Evolutionary conservation across 164 flowering plant genomes (phyloP), one percentile per base, ranked within the genome.

Genomic region (Amborella trichopoda): DNA sequence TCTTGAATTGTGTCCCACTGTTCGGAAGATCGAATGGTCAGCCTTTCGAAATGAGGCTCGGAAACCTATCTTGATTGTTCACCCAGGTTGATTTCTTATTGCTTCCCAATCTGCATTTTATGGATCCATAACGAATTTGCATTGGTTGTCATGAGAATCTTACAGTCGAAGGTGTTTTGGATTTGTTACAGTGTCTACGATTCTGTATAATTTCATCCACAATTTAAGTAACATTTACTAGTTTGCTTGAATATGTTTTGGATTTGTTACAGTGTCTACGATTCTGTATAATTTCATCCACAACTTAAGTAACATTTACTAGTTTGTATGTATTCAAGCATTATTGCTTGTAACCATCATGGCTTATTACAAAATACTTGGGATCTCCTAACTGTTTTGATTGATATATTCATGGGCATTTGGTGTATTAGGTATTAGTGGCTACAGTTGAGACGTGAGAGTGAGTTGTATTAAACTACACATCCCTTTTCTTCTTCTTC

Each of bases 1-100:
- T 61, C 50, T 91, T 66, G 47, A 55, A 26, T 46, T 26, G 2
- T 72, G 72, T 46, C 38, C 75, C 2, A 18, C 42, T 10, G 10
- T 78, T 49, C 38, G 51, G 23, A 80, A 67, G 58, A 69, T 84
- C 36, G 80, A 75, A 58, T 87, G 95, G 95, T 71, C 77, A 1
- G 44, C 81, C 36, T 54, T 91, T 18, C 88, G 77, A 34, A 80
- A 87, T 43, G 99, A 91, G 68, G 96, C 81, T 2, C 77, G 99
- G 21, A 91, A 91, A 49, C 99, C 96, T 48, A 55, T 84, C 27
- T 56, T 87, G 54, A 40, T 77, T 34, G 73, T 79, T 22, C 64
- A 71, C 66, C 80, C 96, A 68, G 96, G 98, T 83, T 20, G 16
- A 21, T 37, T n/a, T 37, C 16, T 32, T 32, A 10, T 2, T 32